Conservation (phyloP, 352 stramenopile species). For the Pythium rhizo-oryzae region DNA sequence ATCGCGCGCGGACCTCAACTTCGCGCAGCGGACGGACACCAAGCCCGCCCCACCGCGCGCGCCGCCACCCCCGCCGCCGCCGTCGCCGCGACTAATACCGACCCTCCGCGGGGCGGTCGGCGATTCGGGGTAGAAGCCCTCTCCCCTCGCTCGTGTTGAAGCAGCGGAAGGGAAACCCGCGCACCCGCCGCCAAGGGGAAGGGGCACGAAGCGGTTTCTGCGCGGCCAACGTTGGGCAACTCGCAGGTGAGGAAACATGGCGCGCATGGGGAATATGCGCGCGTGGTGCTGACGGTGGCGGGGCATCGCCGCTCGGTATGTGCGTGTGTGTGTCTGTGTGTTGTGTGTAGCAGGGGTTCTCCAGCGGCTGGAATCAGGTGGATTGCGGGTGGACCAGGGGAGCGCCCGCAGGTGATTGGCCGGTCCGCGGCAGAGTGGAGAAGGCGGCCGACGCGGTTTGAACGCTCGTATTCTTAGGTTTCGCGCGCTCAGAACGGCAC, state of each 20-base stretch:
- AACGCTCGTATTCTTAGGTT: conserved; percentile 14
- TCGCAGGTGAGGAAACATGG: background rate
- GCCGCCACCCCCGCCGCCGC: background rate
- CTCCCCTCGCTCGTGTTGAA: background rate
- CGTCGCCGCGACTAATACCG: no score
- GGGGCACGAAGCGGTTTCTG: no score
- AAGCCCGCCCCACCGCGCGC: background rate
- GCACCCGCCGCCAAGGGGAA: no score
- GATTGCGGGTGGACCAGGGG: conserved; percentile 14
- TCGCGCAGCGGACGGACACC: conserved; percentile 1
- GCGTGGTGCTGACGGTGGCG: background rate
- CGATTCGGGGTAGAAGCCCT: conserved; percentile 3
- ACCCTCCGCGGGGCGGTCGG: background rate
- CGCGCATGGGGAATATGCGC: background rate
- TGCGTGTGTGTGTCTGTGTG: conserved; percentile 3
- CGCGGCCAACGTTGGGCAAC: no score
- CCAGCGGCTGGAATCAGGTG: conserved; percentile 7
- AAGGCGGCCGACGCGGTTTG: background rate
- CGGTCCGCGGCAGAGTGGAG: background rate
- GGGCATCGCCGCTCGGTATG: background rate
- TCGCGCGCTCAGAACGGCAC: conserved; percentile 7
- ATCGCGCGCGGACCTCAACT: background rate
- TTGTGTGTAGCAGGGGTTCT: conserved; percentile 10
- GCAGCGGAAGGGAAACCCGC: no score
- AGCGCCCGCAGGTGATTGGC: conserved; percentile 2